These are phyloP conservation scores for Vitis labrusca DNA, from an alignment of 164 flowering plant species.

Conservation along the genomic window DNA sequence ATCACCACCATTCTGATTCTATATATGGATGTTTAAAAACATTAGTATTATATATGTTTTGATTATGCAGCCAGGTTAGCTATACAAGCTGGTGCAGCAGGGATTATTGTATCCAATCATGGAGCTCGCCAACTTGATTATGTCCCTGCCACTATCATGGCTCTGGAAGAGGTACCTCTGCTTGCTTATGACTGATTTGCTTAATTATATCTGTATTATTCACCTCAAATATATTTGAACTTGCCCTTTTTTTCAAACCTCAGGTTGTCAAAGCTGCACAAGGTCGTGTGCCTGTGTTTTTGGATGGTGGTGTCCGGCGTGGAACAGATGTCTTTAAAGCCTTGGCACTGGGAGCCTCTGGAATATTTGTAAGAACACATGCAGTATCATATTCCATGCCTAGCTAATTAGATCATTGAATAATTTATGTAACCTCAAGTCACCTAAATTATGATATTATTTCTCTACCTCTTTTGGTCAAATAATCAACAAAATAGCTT, in stretches of 20 bases:
- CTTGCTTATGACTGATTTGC: conserved; percentile 8
- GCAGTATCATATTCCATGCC: too few species aligned
- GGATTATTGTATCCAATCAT: conserved; percentile 57
- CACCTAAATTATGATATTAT: conserved; percentile 1
- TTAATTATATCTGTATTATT: too few species aligned
- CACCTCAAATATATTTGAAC: too few species aligned
- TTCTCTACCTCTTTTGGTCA: too few species aligned
- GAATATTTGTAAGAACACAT: conserved; percentile 25
- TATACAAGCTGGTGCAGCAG: conserved; percentile 46
- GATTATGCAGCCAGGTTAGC: conserved; percentile 33
- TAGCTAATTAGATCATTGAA: too few species aligned
- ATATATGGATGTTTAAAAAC: background rate
- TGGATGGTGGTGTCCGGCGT: conserved; percentile 47
- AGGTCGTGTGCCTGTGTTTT: conserved; percentile 39
- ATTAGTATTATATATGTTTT: background rate
- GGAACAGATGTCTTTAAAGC: conserved; percentile 46
- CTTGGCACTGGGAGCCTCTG: conserved; percentile 37
- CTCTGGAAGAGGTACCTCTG: conserved; percentile 41
- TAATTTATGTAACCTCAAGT: too few species aligned
- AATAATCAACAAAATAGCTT: too few species aligned
- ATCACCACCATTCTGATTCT: background rate
- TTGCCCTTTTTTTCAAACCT: too few species aligned
- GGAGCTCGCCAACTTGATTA: conserved; percentile 59
- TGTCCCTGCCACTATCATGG: conserved; percentile 48
- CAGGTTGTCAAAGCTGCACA: conserved; percentile 27